phyloP scores from a whole-genome alignment of 495 filamentous ascomycete genomes.

The Neurospora africana region DNA sequence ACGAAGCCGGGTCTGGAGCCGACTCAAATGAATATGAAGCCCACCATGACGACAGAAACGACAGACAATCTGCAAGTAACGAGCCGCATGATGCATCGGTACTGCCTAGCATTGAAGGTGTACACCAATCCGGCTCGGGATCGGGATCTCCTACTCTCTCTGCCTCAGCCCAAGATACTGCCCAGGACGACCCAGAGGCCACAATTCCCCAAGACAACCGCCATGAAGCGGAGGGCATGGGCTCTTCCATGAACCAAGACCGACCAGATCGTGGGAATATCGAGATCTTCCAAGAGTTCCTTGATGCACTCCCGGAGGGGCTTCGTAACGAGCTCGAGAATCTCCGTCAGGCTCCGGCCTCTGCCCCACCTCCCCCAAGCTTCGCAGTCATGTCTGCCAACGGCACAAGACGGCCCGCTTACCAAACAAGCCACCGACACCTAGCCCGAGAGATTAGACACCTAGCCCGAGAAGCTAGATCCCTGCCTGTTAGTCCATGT shows the following conservation, averaged over 20 bases:
- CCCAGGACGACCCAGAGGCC: not conserved
- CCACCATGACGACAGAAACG: not conserved
- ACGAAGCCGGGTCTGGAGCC: not conserved
- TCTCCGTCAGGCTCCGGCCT: no score
- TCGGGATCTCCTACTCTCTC: not conserved
- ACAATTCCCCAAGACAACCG: not conserved
- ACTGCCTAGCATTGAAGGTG: not conserved
- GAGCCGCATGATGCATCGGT: not conserved
- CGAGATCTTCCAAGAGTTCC: constrained; percentile 85
- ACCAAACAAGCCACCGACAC: no score
- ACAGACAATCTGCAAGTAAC: not conserved
- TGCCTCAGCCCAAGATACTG: not conserved
- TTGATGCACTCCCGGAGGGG: constrained; percentile 81
- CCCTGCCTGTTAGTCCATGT: no score
- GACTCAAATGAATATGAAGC: not conserved
- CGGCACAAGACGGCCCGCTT: no score
- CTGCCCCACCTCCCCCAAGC: no score
- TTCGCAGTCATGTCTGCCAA: no score
- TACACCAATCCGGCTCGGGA: not conserved
- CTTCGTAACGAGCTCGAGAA: constrained; percentile 80
- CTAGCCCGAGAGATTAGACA: no score
- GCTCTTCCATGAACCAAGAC: not conserved
- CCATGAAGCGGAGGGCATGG: not conserved
- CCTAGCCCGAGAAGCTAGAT: no score
- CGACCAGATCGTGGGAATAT: not conserved